A percentile compares a stretch with the other conserved stretches of the same genome.
Conservation (phyloP, 805 yeast genomes). For the Priceomyces melissophilus region DNA sequence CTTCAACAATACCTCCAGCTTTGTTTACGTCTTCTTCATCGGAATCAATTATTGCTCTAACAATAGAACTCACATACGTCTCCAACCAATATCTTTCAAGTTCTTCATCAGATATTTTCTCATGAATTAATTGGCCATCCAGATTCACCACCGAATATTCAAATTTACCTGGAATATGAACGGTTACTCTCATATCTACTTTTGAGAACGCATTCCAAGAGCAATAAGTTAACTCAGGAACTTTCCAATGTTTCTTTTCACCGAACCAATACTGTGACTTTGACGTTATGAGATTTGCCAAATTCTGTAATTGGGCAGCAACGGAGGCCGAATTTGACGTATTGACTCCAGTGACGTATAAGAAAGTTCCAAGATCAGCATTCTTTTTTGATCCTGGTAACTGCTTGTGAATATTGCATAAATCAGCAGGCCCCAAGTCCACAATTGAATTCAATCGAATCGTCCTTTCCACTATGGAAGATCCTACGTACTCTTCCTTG, state of each 20-base stretch:
- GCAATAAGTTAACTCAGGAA: conserved; percentile 68
- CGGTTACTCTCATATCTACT: conserved; percentile 68
- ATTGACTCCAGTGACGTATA: conserved; percentile 74
- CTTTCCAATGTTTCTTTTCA: conserved; percentile 64
- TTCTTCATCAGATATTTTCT: conserved; percentile 49
- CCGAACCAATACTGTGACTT: conserved; percentile 79
- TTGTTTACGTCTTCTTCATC: conserved; percentile 66
- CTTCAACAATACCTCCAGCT: conserved; percentile 68
- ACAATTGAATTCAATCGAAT: conserved; percentile 53
- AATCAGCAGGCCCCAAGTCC: conserved; percentile 74
- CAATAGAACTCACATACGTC: conserved; percentile 65
- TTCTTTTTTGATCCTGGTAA: conserved; percentile 38
- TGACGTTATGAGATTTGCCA: conserved; percentile 58
- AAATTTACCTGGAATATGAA: conserved; percentile 73
- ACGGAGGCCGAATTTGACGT: conserved; percentile 73
- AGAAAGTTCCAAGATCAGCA: conserved; percentile 62
- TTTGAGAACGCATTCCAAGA: conserved; percentile 59
- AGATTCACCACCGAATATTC: conserved; percentile 49
- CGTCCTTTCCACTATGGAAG: conserved; percentile 63
- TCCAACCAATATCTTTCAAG: conserved; percentile 48
- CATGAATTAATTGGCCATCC: conserved; percentile 53
- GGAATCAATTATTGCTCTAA: conserved; percentile 63
- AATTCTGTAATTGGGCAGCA: conserved; percentile 67
- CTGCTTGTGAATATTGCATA: conserved; percentile 48
- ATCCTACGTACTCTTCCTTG: conserved; percentile 54